Base-by-base conservation (phyloP, 176 grass and related monocot species). In the Lolium perenne region DNA sequence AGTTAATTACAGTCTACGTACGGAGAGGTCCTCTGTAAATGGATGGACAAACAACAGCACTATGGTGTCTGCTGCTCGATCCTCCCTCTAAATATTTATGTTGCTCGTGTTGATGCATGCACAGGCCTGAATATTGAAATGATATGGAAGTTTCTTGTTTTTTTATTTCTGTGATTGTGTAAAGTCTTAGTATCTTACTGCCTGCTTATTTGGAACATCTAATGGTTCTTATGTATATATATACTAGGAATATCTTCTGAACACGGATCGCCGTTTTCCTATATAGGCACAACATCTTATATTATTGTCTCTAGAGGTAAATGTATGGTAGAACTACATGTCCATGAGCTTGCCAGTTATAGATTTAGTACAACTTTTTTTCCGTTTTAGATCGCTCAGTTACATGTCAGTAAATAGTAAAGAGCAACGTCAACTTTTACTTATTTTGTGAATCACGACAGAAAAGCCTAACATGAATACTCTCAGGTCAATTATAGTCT, bases 261-360 rank as follows among this genome's bases (percentile, higher is more conserved):
- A 32, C 20, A 76, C 20, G 46, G 53, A 20, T 20, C 38, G 12
- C 43, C 22, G 32, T 43, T 32, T 56, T 23, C 54, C 45, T 73
- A 68, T 45, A 78, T 60, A 86, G 83, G 88, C 86, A 86, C 62
- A 60, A 1, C 74, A 61, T 62, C n/a, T 62, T 4, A 71, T 45
- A 46, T 47, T 72, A 12, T 6, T 4, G 20, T 71, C 32, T 71
- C 67, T 70, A 11, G 8, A 64, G 32, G 7, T 38, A 71, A 3
- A 11, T 71, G 10, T 12, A 46, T 7, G 40, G 20, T 41, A 46
- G 9, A 6, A 9, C 38, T 71, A 45, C 18, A 71, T 45, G 17
- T 43, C 8, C 38, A 5, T 71, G 8, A 71, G 17, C 4, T 43
- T 71, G 14, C 17, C 35, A 40, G 66, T 38, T 60, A 35, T 35